phyloP scores from a whole-genome alignment of 2,329 filamentous ascomycete species.

The Calonectria pseudoturangicola region DNA sequence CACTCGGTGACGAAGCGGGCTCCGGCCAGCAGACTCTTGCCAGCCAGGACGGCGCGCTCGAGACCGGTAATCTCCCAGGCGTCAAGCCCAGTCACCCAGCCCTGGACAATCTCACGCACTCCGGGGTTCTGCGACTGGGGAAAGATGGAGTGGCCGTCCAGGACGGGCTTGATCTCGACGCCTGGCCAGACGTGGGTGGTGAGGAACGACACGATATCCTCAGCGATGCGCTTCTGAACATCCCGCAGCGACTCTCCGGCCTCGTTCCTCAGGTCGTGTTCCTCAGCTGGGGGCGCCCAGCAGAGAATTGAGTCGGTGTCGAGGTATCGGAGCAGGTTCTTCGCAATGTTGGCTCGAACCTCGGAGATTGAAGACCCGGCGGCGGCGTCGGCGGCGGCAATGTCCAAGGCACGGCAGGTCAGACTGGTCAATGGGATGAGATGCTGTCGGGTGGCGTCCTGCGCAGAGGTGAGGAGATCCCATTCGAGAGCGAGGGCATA shows the following conservation, averaged over 20 bases:
- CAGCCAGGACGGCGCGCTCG: conserved; percentile 88
- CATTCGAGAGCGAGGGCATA: conserved; percentile 93
- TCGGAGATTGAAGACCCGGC: conserved; percentile 62
- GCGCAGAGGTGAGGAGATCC: conserved; percentile 87
- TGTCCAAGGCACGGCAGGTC: conserved; percentile 87
- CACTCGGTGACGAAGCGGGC: conserved; percentile 88
- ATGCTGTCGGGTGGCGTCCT: conserved; percentile 90
- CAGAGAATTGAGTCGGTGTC: conserved; percentile 95
- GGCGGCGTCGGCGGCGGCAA: conserved; percentile 78
- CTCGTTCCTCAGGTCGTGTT: conserved; percentile 68
- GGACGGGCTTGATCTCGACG: conserved; percentile 83
- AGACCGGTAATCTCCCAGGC: conserved; percentile 90
- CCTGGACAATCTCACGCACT: conserved; percentile 84
- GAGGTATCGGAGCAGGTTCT: conserved; percentile 87
- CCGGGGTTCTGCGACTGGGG: conserved; percentile 83
- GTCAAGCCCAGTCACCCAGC: conserved; percentile 84
- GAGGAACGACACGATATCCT: conserved; percentile 83
- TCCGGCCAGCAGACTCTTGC: conserved; percentile 89
- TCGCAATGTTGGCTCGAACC: conserved; percentile 78
- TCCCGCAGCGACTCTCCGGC: conserved; percentile 78
- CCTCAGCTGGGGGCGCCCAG: conserved; percentile 80
- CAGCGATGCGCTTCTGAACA: conserved; percentile 81
- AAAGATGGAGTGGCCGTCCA: conserved; percentile 86
- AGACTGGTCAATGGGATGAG: conserved; percentile 93
- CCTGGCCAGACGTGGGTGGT: conserved; percentile 88